Base-by-base conservation (phyloP, 306 rosid genomes). In the Ochetophila trinervis region DNA sequence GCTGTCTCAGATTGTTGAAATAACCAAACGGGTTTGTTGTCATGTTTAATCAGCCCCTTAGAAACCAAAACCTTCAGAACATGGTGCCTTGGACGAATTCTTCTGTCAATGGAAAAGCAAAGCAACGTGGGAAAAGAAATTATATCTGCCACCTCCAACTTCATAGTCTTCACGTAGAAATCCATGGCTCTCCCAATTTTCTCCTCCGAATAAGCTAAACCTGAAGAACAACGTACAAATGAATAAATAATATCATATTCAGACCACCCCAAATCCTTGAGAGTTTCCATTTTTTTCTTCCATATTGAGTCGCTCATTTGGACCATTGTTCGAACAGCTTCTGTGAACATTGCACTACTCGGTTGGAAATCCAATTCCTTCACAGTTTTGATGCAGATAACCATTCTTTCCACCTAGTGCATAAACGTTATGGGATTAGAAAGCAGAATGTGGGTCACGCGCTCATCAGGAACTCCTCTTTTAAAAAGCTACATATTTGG, bases 251-350 rank as follows among this genome's bases (percentile, higher is more conserved):
- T 36, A 10, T 45, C 70, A 11, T 63, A 16, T 21, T 72, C 76
- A 3, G 76, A 64, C 70, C 70, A 72, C 20, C 76, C 76, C 22
- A 63, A 72, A 48, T 70, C 64, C 71, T 72, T 64, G 11, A 64
- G 56, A 36, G 47, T 35, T 11, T 56, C 45, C 5, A 72, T 7
- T 64, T 72, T 72, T 27, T 27, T 27, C 32, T 27, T 27, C 32
- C 32, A 27, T 27, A 4, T 27, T 27, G 32, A 27, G 4, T 27
- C 32, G 32, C 3, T 27, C 32, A 27, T 27, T 27, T 2, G 4
- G 32, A 27, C 32, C 2, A 27, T 27, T 27, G 4, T 27, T 27
- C 32, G 32, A 27, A 27, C 32, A 27, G 32, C 32, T 27, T 27
- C 32, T 27, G 32, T 27, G 32, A 27, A 27, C 32, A 4, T 27